Percentiles rank a stretch among this genome's conserved stretches.
These are phyloP conservation scores for Pichia sp. DNA, from an alignment of 1,139 yeast species.

Conservation along the genomic window DNA sequence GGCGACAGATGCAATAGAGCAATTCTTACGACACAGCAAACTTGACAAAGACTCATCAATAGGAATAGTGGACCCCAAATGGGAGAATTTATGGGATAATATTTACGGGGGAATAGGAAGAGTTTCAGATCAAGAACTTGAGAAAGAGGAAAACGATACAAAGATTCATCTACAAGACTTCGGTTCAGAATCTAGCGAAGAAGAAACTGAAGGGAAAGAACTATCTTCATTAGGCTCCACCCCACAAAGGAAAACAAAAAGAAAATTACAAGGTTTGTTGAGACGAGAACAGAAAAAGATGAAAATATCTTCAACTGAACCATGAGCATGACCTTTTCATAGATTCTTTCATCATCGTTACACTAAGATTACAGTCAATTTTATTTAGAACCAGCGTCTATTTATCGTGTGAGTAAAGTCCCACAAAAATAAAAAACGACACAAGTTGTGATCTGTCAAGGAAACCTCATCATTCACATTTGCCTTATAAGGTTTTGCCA, in stretches of 20 bases:
- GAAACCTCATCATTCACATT: background rate
- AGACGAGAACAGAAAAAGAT: conserved; percentile 8
- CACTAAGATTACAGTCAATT: background rate
- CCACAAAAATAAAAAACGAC: no score
- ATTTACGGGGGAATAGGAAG: background rate
- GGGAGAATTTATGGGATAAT: conserved; percentile 1
- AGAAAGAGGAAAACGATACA: background rate
- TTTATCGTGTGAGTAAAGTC: no score
- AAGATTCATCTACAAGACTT: background rate
- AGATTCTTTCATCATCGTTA: background rate
- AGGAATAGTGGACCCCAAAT: background rate
- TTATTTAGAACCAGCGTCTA: no score
- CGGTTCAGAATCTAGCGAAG: background rate
- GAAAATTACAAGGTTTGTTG: conserved; percentile 14
- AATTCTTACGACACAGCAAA: background rate
- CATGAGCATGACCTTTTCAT: background rate
- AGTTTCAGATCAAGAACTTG: background rate
- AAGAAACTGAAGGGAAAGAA: background rate
- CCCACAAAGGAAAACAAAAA: conserved; percentile 1
- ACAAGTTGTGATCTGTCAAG: no score
- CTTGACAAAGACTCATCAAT: background rate
- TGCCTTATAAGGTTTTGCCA: conserved; percentile 16
- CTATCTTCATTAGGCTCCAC: background rate
- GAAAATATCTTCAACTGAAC: background rate
- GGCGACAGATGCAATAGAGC: background rate